Evolutionary conservation across 176 grass and related monocot species (phyloP).

Genomic region (Typha latifolia): DNA sequence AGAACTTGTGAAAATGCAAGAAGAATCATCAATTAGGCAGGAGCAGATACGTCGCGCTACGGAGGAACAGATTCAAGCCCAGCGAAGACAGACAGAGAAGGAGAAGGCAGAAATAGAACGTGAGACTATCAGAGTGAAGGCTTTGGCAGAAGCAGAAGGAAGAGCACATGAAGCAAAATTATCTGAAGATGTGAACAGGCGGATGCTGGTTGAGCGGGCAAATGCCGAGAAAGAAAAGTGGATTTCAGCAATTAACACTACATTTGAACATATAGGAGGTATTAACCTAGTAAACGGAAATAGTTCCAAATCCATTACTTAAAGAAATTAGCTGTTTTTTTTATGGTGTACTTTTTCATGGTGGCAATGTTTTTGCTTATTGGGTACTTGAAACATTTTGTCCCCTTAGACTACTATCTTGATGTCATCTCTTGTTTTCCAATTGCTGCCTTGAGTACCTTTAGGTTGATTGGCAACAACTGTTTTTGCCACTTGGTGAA

Average conservation of each 20-base stretch:
- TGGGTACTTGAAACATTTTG: too few relatives aligned
- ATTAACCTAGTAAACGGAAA: neutral
- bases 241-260: constrained; percentile 82
- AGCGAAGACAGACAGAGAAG: constrained; percentile 47
- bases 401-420: neutral
- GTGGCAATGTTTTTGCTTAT: too few relatives aligned
- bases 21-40: constrained; percentile 65
- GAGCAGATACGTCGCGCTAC: constrained; percentile 60
- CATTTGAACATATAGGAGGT: constrained; percentile 98
- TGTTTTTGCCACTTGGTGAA: neutral
- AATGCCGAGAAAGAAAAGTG: constrained; percentile 93
- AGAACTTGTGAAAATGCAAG: constrained; percentile 95
- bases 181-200: constrained; percentile 56
- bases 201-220: constrained; percentile 40
- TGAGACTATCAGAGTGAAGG: constrained; percentile 21
- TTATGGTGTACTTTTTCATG: too few relatives aligned
- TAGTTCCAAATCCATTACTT: neutral
- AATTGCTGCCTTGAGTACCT: neutral
- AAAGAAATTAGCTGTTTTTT: neutral
- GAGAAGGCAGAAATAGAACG: constrained; percentile 46
- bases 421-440: neutral
- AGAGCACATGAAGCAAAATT: constrained; percentile 26
- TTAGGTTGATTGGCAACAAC: neutral
- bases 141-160: constrained; percentile 45
- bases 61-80: constrained; percentile 75